Conservation (phyloP, 1,284 basidiomycete species). For the Rhodotorula sp. region DNA sequence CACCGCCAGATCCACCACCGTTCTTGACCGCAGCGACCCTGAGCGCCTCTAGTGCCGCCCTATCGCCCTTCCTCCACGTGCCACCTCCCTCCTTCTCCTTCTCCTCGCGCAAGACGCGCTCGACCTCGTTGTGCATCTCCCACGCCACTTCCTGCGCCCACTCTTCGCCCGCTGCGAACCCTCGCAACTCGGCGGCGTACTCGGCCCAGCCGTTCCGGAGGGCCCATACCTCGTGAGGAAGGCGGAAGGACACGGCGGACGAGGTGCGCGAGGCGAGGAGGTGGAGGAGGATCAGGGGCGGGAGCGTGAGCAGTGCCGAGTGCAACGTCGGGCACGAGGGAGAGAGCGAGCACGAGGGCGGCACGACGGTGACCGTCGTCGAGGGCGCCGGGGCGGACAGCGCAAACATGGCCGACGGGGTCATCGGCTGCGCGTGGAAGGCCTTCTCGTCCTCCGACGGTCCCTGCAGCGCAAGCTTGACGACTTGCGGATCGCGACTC, state of each 20-base stretch:
- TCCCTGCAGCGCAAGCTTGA: slow-evolving; percentile 3
- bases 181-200: slow-evolving; percentile 42
- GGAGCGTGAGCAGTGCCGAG: slow-evolving; percentile 39
- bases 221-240: slow-evolving; percentile 42
- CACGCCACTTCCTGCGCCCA: slow-evolving; percentile 43
- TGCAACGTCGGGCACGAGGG: slow-evolving; percentile 40
- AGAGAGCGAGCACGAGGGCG: not conserved
- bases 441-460: slow-evolving; percentile 10
- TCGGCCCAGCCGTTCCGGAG: slow-evolving; percentile 38
- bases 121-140: slow-evolving; percentile 40
- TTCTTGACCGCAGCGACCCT: not conserved
- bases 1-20: not conserved
- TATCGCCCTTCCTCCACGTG: not conserved
- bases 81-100: not conserved
- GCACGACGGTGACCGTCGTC: not conserved
- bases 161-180: slow-evolving; percentile 44
- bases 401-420: slow-evolving; percentile 31
- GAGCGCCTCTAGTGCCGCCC: slow-evolving; percentile 8
- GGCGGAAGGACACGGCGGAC: slow-evolving; percentile 29
- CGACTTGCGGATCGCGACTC: not conserved
- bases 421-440: slow-evolving; percentile 10
- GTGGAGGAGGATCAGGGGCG: slow-evolving; percentile 43
- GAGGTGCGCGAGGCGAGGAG: slow-evolving; percentile 41
- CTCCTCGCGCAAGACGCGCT: slow-evolving; percentile 3
- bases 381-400: not conserved